These are phyloP conservation scores for Yarrowia phangngaensis DNA, from an alignment of 805 yeast species.

Conservation along the genomic window DNA sequence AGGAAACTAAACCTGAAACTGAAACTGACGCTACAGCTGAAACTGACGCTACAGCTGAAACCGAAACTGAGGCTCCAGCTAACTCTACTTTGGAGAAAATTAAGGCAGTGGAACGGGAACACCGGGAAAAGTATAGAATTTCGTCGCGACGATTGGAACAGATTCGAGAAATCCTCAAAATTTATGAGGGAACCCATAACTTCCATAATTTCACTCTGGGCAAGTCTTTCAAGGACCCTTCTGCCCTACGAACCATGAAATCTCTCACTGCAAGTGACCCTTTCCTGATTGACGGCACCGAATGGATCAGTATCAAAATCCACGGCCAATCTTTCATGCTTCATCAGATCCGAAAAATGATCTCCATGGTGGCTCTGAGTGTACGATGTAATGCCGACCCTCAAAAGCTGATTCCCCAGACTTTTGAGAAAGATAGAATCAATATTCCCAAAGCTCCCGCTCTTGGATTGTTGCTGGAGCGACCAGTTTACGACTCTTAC, in stretches of 20 bases:
- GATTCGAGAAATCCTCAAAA: slow-evolving; percentile 64
- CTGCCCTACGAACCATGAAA: slow-evolving; percentile 81
- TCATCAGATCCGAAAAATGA: slow-evolving; percentile 97
- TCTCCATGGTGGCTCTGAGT: slow-evolving; percentile 85
- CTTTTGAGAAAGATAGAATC: slow-evolving; percentile 68
- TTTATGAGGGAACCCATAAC: slow-evolving; percentile 83
- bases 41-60: no score
- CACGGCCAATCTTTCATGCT: slow-evolving; percentile 98
- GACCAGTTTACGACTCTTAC: slow-evolving; percentile 86
- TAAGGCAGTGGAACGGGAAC: slow-evolving; percentile 49
- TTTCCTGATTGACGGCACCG: slow-evolving; percentile 85
- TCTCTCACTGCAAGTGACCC: slow-evolving; percentile 77
- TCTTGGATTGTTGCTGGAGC: slow-evolving; percentile 80
- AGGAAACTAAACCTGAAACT: slow-evolving; percentile 34
- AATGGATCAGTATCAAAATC: slow-evolving; percentile 92
- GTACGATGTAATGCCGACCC: slow-evolving; percentile 81
- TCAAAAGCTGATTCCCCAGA: slow-evolving; percentile 63
- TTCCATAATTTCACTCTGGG: slow-evolving; percentile 87
- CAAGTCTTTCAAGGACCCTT: slow-evolving; percentile 76
- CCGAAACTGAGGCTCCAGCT: slow-evolving; percentile 42
- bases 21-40: no score
- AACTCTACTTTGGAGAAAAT: slow-evolving; percentile 31
- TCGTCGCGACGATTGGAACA: slow-evolving; percentile 56
- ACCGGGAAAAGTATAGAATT: slow-evolving; percentile 67
- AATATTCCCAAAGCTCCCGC: slow-evolving; percentile 98